Conservation (phyloP, 1,284 basidiomycete genomes). For the Porogramme epimiltina region DNA sequence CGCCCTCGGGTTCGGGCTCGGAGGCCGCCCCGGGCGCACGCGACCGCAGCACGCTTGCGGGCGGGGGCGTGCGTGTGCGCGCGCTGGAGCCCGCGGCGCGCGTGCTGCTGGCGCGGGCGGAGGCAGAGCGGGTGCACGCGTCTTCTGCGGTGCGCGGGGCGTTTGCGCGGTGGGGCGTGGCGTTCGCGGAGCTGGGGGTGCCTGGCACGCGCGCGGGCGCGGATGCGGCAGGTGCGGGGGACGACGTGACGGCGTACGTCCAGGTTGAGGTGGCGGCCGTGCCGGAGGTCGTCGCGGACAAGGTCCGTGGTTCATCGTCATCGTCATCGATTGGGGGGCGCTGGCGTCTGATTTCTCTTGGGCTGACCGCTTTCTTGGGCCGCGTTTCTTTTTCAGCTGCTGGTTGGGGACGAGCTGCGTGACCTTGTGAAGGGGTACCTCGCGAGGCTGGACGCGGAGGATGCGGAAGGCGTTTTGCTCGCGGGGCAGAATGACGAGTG, state of each 20-base stretch:
- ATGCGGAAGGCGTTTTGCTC: slow-evolving; percentile 10
- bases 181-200: slow-evolving; percentile 38
- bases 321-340: no score
- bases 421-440: slow-evolving; percentile 70
- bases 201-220: neutral
- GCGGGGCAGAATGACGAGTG: neutral
- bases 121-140: slow-evolving; percentile 51
- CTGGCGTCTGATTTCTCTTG: no score
- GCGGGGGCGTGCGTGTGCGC: slow-evolving; percentile 39
- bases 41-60: no score
- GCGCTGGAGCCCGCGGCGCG: slow-evolving; percentile 52
- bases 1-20: slow-evolving; percentile 8
- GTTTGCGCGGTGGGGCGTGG: slow-evolving; percentile 76
- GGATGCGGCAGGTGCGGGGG: slow-evolving; percentile 23
- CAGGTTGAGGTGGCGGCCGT: slow-evolving; percentile 61
- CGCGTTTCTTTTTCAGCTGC: no score
- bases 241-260: slow-evolving; percentile 39
- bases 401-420: slow-evolving; percentile 63
- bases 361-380: neutral
- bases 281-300: slow-evolving; percentile 68
- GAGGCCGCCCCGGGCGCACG: no score
- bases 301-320: slow-evolving; percentile 46
- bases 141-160: slow-evolving; percentile 44
- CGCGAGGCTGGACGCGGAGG: slow-evolving; percentile 42
- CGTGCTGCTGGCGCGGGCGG: slow-evolving; percentile 65